Evolutionary conservation across 208 protist genomes (phyloP).

Genomic region (Trypanosoma caninum): DNA sequence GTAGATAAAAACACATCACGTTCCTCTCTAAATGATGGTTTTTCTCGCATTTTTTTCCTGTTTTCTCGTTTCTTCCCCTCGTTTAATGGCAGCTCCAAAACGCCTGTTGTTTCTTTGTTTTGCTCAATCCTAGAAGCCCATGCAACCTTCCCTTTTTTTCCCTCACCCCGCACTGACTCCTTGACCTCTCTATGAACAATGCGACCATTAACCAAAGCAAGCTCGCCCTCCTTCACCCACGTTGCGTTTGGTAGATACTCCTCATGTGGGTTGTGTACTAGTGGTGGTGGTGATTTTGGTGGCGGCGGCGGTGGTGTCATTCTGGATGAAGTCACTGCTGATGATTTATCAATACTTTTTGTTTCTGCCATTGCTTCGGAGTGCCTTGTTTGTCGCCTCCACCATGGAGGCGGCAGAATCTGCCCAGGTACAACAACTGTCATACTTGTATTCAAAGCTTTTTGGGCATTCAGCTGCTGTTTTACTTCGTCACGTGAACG

Average conservation of each 20-base stretch:
- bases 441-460: constrained; percentile 21
- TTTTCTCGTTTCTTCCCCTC: not conserved
- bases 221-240: constrained; percentile 37
- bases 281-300: too few species aligned
- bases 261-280: too few species aligned
- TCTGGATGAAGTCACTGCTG: not conserved
- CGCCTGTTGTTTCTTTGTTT: not conserved
- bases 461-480: constrained; percentile 16
- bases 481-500: constrained; percentile 25
- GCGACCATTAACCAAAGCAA: constrained; percentile 29
- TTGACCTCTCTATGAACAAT: constrained; percentile 25
- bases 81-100: not conserved
- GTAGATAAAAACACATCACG: not conserved
- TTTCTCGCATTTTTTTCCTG: constrained; percentile 5
- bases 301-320: not conserved
- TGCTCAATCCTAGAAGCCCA: not conserved
- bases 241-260: constrained; percentile 12
- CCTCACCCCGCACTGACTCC: not conserved
- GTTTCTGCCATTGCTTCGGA: not conserved
- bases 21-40: not conserved
- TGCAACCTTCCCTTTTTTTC: constrained; percentile 7
- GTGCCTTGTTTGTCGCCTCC: constrained; percentile 15
- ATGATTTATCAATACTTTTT: not conserved
- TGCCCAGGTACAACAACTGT: constrained; percentile 13
- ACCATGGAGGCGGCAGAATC: constrained; percentile 6